Evolutionary conservation across 2,329 filamentous ascomycete species (phyloP).

Genomic region (Monosporascus ibericus): DNA sequence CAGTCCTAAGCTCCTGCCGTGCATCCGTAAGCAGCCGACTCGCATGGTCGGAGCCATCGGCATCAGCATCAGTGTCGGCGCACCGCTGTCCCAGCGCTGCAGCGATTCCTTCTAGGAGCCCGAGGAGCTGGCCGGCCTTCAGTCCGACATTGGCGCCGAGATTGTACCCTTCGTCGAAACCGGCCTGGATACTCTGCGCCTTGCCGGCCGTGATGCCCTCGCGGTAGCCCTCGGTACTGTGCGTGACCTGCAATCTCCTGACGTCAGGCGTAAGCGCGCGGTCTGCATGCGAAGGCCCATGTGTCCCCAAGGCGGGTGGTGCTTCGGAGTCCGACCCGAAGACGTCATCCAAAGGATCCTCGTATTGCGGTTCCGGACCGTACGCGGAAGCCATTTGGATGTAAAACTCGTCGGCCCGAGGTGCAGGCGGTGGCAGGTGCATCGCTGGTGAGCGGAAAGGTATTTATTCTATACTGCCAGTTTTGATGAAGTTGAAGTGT

Average conservation of each 20-base stretch:
- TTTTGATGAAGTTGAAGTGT: background rate
- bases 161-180: slow-evolving; percentile 87
- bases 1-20: slow-evolving; percentile 52
- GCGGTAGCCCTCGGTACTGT: slow-evolving; percentile 82
- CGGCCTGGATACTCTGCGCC: slow-evolving; percentile 67
- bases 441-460: background rate
- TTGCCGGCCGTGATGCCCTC: slow-evolving; percentile 80
- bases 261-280: slow-evolving; percentile 55
- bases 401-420: slow-evolving; percentile 8
- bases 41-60: slow-evolving; percentile 16
- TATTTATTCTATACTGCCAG: background rate
- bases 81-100: slow-evolving; percentile 36
- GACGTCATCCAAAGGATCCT: slow-evolving; percentile 9
- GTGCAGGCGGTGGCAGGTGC: slow-evolving; percentile 9
- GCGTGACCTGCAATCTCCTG: slow-evolving; percentile 65
- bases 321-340: slow-evolving; percentile 8
- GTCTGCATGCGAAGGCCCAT: slow-evolving; percentile 1
- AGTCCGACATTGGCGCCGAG: slow-evolving; percentile 77
- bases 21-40: slow-evolving; percentile 41
- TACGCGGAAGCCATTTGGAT: slow-evolving; percentile 5
- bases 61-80: slow-evolving; percentile 2
- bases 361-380: background rate
- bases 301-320: slow-evolving; percentile 1
- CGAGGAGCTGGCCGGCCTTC: slow-evolving; percentile 67
- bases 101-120: slow-evolving; percentile 67